Conservation (phyloP, 305 asterid genomes). For the Ilex paraguariensis region DNA sequence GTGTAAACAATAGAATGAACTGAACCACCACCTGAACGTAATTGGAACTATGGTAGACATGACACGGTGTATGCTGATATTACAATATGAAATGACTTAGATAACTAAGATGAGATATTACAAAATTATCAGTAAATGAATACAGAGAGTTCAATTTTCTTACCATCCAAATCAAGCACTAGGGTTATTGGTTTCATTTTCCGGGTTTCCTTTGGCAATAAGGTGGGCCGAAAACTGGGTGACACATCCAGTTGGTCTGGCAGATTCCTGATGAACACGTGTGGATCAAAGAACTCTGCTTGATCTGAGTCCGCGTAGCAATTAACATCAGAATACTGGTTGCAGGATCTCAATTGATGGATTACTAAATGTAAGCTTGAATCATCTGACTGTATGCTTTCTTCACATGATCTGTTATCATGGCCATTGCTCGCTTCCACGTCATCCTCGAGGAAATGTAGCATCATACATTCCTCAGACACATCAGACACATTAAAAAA, state of each 20-base stretch:
- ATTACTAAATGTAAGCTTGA: constrained; percentile 72
- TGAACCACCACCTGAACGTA: too few relatives aligned
- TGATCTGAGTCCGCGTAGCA: constrained; percentile 51
- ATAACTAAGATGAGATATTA: too few relatives aligned
- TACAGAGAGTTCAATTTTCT: constrained; percentile 11
- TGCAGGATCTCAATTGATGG: constrained; percentile 63
- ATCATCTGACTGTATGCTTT: constrained; percentile 37
- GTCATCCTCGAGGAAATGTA: constrained; percentile 63
- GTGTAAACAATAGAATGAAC: too few relatives aligned
- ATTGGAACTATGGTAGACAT: too few relatives aligned
- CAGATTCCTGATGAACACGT: constrained; percentile 61
- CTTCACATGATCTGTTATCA: constrained; percentile 41
- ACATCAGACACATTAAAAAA: constrained; percentile 52
- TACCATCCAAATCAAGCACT: constrained; percentile 95
- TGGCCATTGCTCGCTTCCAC: constrained; percentile 38
- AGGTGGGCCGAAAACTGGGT: constrained; percentile 29
- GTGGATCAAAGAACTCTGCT: constrained; percentile 77
- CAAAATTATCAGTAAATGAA: too few relatives aligned
- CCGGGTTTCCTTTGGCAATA: constrained; percentile 38
- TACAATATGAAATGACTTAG: too few relatives aligned
- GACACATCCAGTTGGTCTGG: constrained; percentile 59
- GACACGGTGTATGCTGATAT: too few relatives aligned
- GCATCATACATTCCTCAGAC: constrained; percentile 54
- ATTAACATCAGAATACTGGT: constrained; percentile 48
- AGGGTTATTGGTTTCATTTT: constrained; percentile 52